Evolutionary conservation across 1,284 basidiomycete species (phyloP).

Genomic region (Ganoderma sp.): DNA sequence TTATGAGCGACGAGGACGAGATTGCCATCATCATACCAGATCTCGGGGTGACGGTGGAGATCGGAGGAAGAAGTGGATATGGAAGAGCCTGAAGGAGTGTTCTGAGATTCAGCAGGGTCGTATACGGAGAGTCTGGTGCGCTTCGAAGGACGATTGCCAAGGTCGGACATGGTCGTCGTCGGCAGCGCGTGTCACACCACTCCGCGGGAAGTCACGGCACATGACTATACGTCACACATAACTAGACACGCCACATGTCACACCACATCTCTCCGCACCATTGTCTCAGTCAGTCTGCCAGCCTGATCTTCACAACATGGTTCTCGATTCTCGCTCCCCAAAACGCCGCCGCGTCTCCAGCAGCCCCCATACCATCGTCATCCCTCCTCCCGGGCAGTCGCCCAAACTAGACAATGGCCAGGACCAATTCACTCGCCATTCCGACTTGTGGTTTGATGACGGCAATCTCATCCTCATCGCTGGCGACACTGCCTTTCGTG

Average conservation of each 20-base stretch:
- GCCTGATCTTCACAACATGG: not conserved
- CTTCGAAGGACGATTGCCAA: not conserved
- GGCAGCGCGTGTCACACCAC: too few relatives aligned
- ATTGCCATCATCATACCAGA: conserved; percentile 32
- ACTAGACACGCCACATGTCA: too few relatives aligned
- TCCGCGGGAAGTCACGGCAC: not conserved
- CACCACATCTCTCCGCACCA: too few relatives aligned
- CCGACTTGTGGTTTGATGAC: not conserved
- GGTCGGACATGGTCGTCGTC: not conserved
- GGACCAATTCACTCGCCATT: not conserved
- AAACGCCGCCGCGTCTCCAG: not conserved
- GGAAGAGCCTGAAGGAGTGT: not conserved
- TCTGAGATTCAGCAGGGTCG: not conserved
- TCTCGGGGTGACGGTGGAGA: conserved; percentile 3
- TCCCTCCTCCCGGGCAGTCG: not conserved
- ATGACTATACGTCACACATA: too few relatives aligned
- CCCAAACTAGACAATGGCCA: not conserved
- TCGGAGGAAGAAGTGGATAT: not conserved
- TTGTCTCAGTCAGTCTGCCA: too few relatives aligned
- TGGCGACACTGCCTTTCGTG: too few relatives aligned
- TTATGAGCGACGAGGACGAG: conserved; percentile 28
- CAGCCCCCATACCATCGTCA: not conserved
- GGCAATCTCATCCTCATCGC: too few relatives aligned
- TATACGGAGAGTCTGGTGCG: not conserved
- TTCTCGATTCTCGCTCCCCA: not conserved